A percentile compares a stretch with the other conserved stretches of the same genome.
phyloP scores from a whole-genome alignment of 345 rosid genomes.

The Carallia pectinifolia region DNA sequence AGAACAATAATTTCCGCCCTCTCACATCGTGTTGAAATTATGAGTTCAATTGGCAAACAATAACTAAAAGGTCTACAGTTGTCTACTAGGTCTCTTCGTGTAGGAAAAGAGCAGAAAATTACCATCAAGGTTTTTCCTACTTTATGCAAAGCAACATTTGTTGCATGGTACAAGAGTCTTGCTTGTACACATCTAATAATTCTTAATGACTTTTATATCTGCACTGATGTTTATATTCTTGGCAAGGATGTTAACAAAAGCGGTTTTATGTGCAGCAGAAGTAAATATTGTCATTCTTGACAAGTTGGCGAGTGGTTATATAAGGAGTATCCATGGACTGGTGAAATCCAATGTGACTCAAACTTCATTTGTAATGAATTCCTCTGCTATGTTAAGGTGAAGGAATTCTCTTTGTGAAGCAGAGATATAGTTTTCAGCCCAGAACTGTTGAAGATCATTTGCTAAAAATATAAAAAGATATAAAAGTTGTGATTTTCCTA shows the following conservation, averaged over 20 bases:
- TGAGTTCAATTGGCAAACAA: background rate
- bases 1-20: background rate
- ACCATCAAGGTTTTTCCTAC: conserved; percentile 50
- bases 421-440: too few species aligned
- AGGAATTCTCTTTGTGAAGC: too few species aligned
- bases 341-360: conserved; percentile 1
- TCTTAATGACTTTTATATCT: background rate
- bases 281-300: conserved; percentile 58
- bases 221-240: background rate
- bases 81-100: conserved; percentile 45
- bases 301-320: conserved; percentile 48
- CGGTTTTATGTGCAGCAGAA: conserved; percentile 54
- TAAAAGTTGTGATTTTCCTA: too few species aligned
- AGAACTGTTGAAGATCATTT: too few species aligned
- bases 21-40: background rate
- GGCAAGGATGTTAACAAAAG: conserved; percentile 15
- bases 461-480: too few species aligned
- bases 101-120: conserved; percentile 38
- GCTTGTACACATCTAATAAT: conserved; percentile 42
- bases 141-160: conserved; percentile 57
- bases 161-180: conserved; percentile 50
- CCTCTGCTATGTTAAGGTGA: too few species aligned
- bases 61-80: conserved; percentile 5
- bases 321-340: conserved; percentile 6
- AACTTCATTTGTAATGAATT: background rate